Conservation (phyloP, 2,329 filamentous ascomycete genomes). For the Leptoxyphium fumago region DNA sequence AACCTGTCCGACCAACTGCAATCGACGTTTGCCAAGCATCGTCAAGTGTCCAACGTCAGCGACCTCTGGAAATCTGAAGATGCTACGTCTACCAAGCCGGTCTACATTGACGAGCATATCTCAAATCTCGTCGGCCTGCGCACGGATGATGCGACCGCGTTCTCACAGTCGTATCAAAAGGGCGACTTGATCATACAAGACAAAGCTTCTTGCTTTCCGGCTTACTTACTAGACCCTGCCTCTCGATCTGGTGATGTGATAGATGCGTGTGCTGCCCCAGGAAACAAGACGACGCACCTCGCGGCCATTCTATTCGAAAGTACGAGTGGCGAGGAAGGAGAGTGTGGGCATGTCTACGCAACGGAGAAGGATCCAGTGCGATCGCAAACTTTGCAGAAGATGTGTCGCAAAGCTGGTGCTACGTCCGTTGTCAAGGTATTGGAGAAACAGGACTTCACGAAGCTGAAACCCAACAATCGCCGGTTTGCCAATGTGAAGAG, state of each 20-base stretch:
- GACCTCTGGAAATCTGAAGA: background rate
- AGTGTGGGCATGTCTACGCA: slow-evolving; percentile 45
- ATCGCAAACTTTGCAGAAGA: slow-evolving; percentile 64
- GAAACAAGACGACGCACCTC: slow-evolving; percentile 93
- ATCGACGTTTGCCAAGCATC: slow-evolving; percentile 56
- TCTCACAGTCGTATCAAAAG: slow-evolving; percentile 54
- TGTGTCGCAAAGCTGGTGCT: slow-evolving; percentile 45
- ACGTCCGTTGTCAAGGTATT: slow-evolving; percentile 51
- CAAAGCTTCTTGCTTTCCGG: slow-evolving; percentile 93
- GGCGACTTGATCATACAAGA: slow-evolving; percentile 85
- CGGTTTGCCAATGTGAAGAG: slow-evolving; percentile 59
- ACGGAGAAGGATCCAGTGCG: slow-evolving; percentile 64
- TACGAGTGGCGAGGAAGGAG: slow-evolving; percentile 18
- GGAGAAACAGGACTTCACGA: slow-evolving; percentile 67
- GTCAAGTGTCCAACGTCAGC: slow-evolving; percentile 38
- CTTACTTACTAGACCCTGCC: slow-evolving; percentile 62
- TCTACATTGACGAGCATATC: slow-evolving; percentile 67
- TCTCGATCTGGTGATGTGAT: slow-evolving; percentile 60
- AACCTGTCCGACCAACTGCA: slow-evolving; percentile 57
- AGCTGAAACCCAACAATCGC: slow-evolving; percentile 48
- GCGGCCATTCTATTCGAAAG: slow-evolving; percentile 50
- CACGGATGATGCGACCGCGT: slow-evolving; percentile 55
- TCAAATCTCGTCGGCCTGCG: slow-evolving; percentile 72
- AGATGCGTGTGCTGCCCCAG: slow-evolving; percentile 89
- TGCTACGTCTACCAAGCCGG: slow-evolving; percentile 26